A percentile compares a stretch with the other conserved stretches of the same genome.
These are phyloP conservation scores for Diaporthe citriasiana DNA, from an alignment of 2,329 filamentous ascomycete genomes.

Conservation along the genomic window DNA sequence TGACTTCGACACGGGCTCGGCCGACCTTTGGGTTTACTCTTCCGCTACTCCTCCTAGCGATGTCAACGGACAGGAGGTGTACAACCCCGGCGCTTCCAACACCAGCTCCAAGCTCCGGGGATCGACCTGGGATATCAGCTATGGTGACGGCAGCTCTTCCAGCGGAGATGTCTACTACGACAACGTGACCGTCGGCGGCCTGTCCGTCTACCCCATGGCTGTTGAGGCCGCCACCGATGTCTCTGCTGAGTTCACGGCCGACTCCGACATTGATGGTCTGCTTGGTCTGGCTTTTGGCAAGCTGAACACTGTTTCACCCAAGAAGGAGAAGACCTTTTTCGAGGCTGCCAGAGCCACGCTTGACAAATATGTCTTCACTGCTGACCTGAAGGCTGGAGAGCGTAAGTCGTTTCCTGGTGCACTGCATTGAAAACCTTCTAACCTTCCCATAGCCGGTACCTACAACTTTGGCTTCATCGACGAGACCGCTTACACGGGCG, in stretches of 20 bases:
- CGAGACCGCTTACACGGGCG: constrained; percentile 67
- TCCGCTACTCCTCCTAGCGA: constrained; percentile 45
- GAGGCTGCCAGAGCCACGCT: constrained; percentile 51
- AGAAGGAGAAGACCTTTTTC: constrained; percentile 59
- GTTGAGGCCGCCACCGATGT: constrained; percentile 60
- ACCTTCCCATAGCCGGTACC: constrained; percentile 47
- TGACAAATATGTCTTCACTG: constrained; percentile 51
- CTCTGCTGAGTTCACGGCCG: constrained; percentile 57
- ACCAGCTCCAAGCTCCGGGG: constrained; percentile 55
- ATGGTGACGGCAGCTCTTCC: constrained; percentile 60
- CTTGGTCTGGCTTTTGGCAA: constrained; percentile 60
- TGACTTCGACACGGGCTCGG: constrained; percentile 62
- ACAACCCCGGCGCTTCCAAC: constrained; percentile 55
- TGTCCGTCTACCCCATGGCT: constrained; percentile 58
- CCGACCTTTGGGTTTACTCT: constrained; percentile 58
- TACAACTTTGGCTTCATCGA: constrained; percentile 67
- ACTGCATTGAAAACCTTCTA: not conserved
- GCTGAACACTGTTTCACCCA: constrained; percentile 61
- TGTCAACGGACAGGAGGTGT: constrained; percentile 57
- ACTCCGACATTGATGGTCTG: constrained; percentile 58
- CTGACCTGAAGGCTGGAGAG: constrained; percentile 51
- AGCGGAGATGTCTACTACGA: constrained; percentile 61
- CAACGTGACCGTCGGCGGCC: constrained; percentile 59
- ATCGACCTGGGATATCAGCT: constrained; percentile 58
- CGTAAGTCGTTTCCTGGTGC: constrained; percentile 46